Base-by-base conservation (phyloP, 2,329 filamentous ascomycete genomes). In the Aspergillus viridinutans region DNA sequence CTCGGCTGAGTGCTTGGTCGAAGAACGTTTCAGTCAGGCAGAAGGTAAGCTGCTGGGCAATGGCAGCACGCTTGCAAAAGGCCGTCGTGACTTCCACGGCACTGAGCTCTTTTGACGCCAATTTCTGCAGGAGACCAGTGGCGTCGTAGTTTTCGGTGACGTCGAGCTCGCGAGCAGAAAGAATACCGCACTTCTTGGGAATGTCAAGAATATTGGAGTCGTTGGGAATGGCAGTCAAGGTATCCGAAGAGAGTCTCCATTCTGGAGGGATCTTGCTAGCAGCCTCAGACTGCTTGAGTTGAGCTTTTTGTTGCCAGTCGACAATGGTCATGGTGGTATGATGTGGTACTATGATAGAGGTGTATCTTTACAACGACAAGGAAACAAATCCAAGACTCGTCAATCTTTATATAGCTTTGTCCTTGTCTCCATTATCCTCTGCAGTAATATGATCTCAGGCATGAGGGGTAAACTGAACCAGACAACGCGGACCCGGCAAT, bases 21-120 rank as follows among this genome's bases (percentile, higher is more conserved):
- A 83, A 81, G 50, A 83, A 77, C 28, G 81, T 79, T 55, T 86
- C 82, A 0, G 79, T 80, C 2, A 84, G 64, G 51, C 81, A 84
- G 35, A 74, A 73, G 7, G 76, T 77, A 54, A 78, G 60, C 64
- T 77, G 75, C 21, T 77, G 74, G 9, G 72, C 65, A 2, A 76
- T 66, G 0, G 73, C 73, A 32, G 76, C 69, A 61, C 73, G 67
- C 1, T 72, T 60, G 42, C 52, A 48, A 38, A 53, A 53, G 9
- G 52, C 52, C 57, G 83, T 80, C 0, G 82, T 85, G 57, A 85
- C 82, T 1, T 70, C 64, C 2, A 25, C 5, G 0, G 52, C 47
- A 14, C 14, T 53, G 14, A 84, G 64, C 60, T 85, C 81, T 12
- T 73, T 62, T 3, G 68, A 42, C 4, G 64, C 76, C 42, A 85